These are phyloP conservation scores for Pseudovirgaria hyperparasitica DNA, from an alignment of 2,329 filamentous ascomycete species.

Conservation along the genomic window DNA sequence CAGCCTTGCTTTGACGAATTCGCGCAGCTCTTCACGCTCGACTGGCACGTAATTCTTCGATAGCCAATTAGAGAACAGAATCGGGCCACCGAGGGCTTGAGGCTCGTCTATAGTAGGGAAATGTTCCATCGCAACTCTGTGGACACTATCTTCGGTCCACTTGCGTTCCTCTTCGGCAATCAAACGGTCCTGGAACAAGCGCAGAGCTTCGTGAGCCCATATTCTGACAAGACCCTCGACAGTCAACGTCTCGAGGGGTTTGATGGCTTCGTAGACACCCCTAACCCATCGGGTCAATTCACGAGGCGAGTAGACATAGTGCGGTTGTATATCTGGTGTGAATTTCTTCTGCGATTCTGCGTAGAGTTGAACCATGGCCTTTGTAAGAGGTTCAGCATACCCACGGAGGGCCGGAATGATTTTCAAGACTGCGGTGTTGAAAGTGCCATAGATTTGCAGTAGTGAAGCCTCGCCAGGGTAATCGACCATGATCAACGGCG, in stretches of 20 bases:
- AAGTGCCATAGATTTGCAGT: conserved; percentile 95
- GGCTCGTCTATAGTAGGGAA: conserved; percentile 94
- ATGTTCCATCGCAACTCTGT: conserved; percentile 72
- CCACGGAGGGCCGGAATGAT: conserved; percentile 91
- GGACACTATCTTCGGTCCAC: conserved; percentile 87
- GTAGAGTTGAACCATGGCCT: conserved; percentile 96
- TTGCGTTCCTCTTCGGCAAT: conserved; percentile 86
- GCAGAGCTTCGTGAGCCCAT: conserved; percentile 94
- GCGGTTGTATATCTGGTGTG: conserved; percentile 90
- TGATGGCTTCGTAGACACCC: conserved; percentile 92
- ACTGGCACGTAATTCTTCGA: conserved; percentile 98
- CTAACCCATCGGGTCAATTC: conserved; percentile 96
- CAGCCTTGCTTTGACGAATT: conserved; percentile 93
- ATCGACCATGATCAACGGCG: conserved; percentile 98
- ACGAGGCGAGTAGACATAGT: conserved; percentile 98
- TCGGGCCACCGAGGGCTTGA: conserved; percentile 79
- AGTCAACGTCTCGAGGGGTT: conserved; percentile 74
- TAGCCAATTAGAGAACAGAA: conserved; percentile 98
- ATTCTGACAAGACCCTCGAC: conserved; percentile 90
- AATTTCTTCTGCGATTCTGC: conserved; percentile 89
- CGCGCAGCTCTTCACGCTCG: conserved; percentile 83
- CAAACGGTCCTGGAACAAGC: conserved; percentile 93
- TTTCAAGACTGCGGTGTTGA: conserved; percentile 93
- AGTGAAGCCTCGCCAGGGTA: conserved; percentile 94
- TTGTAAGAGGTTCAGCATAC: conserved; percentile 85